phyloP scores from a whole-genome alignment of 2,329 filamentous ascomycete genomes.

The Didymella arachidicola region DNA sequence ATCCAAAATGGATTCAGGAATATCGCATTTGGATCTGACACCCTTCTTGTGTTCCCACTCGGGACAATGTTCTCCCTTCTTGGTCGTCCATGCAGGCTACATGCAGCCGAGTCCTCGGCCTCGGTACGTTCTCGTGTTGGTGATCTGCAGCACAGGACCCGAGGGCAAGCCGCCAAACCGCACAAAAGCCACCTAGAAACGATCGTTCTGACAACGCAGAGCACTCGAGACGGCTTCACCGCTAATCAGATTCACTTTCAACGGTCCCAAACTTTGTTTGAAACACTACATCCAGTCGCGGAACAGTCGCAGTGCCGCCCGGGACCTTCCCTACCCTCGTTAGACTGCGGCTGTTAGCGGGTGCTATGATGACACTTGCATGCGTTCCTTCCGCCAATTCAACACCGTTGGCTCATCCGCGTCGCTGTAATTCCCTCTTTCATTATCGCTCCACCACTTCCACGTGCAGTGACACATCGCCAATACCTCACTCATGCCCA shows the following conservation, averaged over 20 bases:
- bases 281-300: constrained; percentile 9
- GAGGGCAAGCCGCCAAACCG: neutral
- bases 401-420: constrained; percentile 16
- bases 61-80: constrained; percentile 1
- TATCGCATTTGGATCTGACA: neutral
- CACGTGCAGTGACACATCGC: constrained; percentile 19
- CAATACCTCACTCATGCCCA: constrained; percentile 27
- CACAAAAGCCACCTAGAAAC: neutral
- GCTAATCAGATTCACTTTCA: neutral
- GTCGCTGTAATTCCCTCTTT: constrained; percentile 28
- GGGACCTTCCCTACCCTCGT: constrained; percentile 14
- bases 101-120: constrained; percentile 16
- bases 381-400: constrained; percentile 15
- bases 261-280: constrained; percentile 8
- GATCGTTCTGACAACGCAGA: neutral
- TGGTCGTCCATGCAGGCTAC: constrained; percentile 15
- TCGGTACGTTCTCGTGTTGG: constrained; percentile 8
- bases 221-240: neutral
- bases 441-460: constrained; percentile 19
- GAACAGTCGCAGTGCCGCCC: constrained; percentile 3
- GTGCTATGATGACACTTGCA: constrained; percentile 23
- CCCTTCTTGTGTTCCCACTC: constrained; percentile 3
- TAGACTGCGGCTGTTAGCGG: constrained; percentile 20
- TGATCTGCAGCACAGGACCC: constrained; percentile 10
- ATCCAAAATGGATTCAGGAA: neutral